Base-by-base conservation (phyloP, 257 asterid species). In the Plantago elongata region DNA sequence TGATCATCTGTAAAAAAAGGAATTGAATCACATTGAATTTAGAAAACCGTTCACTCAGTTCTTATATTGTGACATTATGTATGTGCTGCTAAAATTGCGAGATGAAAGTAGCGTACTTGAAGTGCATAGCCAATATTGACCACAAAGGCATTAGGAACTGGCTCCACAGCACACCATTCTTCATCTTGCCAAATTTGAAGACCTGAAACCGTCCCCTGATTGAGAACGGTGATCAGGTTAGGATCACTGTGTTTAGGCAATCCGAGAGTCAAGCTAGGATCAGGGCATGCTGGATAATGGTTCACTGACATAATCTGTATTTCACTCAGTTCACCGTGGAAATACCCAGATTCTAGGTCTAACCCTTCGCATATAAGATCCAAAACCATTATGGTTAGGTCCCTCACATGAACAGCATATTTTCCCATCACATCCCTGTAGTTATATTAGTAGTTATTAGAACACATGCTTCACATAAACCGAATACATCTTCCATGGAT, bases 141-240 rank as follows among this genome's bases (percentile, higher is more conserved):
- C 8, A 73, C 62, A 61, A 77, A 67, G 1, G 76, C 79, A 58
- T 63, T 44, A 14, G 70, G 72, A 45, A 57, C 42, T 40, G 76
- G 61, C 27, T 71, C 67, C 49, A 73, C 72, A 0, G 58, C 49
- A 16, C 73, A 18, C 79, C 79, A 73, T 13, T 66, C 48, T 9
- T 38, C 67, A 51, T 77, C 79, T 61, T 62, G 65, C 47, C 69
- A 38, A 52, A 69, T 72, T 57, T 69, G 76, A 69, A 77, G 82
- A 0, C 79, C 77, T 11, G 59, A 9, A 34, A 73, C 62, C 51
- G 54, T 13, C 2, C 79, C 75, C 62, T 65, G 81, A 37, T 37
- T 65, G 14, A 77, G 67, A 47, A 71, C 18, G 47, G 72, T 73
- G 57, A 77, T 59, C 45, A 73, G 66, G 30, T 71, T 69, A 0